Conservation (phyloP, 805 yeast genomes). For the Cyberlindnera subsufficiens region DNA sequence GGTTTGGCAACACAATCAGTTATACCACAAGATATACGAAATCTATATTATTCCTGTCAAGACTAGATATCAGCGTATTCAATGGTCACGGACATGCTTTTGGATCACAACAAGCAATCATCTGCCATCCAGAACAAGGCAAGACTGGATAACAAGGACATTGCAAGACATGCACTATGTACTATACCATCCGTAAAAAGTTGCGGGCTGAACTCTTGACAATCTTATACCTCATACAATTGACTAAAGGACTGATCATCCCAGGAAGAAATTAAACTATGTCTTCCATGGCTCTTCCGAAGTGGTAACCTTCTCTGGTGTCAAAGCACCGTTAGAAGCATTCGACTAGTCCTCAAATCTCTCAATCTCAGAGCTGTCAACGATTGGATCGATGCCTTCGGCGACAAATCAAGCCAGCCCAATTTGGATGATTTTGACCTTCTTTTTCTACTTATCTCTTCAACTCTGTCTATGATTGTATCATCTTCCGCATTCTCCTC, state of each 20-base stretch:
- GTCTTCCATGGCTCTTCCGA: constrained; percentile 19
- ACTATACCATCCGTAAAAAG: no score
- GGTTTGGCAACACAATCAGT: constrained; percentile 48
- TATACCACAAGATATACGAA: constrained; percentile 46
- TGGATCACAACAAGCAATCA: no score
- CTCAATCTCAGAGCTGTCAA: constrained; percentile 43
- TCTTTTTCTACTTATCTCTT: constrained; percentile 41
- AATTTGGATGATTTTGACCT: constrained; percentile 45
- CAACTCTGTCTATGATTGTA: constrained; percentile 43
- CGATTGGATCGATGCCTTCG: constrained; percentile 49
- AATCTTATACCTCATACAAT: no score
- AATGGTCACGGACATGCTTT: constrained; percentile 92
- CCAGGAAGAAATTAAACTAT: no score
- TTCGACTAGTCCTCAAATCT: constrained; percentile 46
- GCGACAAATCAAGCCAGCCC: constrained; percentile 47
- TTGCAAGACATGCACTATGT: no score
- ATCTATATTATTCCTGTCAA: constrained; percentile 46
- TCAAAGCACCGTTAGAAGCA: constrained; percentile 36
- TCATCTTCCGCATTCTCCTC: constrained; percentile 19
- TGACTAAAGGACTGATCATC: no score
- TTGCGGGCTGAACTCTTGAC: no score
- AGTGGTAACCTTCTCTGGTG: constrained; percentile 14
- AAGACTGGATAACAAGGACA: no score
- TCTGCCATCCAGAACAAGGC: no score
- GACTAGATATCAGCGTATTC: constrained; percentile 84